Base-by-base conservation (phyloP, 1,284 basidiomycete species). In the Somion occarium region DNA sequence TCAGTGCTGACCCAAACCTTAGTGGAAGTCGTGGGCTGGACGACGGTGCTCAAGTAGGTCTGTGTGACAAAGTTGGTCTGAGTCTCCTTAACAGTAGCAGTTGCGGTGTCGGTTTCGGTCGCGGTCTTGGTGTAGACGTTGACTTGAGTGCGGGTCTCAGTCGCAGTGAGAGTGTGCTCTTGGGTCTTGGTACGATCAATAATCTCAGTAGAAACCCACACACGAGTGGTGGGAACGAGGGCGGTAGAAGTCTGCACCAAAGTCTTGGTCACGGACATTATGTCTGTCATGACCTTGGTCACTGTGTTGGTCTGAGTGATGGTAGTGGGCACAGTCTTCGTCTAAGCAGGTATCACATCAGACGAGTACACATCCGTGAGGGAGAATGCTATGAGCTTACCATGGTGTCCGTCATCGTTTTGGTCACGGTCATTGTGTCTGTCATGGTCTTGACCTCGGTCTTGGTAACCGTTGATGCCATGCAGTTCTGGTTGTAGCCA, bases 161-260 rank as follows among this genome's bases (percentile, higher is more conserved):
- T 83, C 13, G 78, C 77, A 55, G 81, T 84, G 58, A 81, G 66
- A 34, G 80, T 83, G 64, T 83, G 76, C 56, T 80, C 74, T 51
- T 76, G 38, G 18, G 69, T 74, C 65, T 75, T 66, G 52, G 82
- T 84, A 49, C 73, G 67, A 69, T 85, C 79, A 58, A 82, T 73
- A 61, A 78, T 69, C 65, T 84, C 76, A 19, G 83, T 85, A 11
- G 82, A 84, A 19, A 82, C 73, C 74, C 75, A 84, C 43, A 83
- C 73, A 44, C 75, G 73, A 18, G 83, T 85, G 27, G 83, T 85
- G 45, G 80, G 81, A 30, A 80, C 69, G 26, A 78, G 65, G 63
- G 77, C 64, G 23, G 77, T 71, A 12, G 78, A 80, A 2, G 83
- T 85, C 61, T 74, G 69, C 55, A 76, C 59, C 50, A 74, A 64